Percentiles rank a stretch among this genome's conserved stretches.
Evolutionary conservation across 805 yeast species (phyloP).

Genomic region (Spathaspora girioi): DNA sequence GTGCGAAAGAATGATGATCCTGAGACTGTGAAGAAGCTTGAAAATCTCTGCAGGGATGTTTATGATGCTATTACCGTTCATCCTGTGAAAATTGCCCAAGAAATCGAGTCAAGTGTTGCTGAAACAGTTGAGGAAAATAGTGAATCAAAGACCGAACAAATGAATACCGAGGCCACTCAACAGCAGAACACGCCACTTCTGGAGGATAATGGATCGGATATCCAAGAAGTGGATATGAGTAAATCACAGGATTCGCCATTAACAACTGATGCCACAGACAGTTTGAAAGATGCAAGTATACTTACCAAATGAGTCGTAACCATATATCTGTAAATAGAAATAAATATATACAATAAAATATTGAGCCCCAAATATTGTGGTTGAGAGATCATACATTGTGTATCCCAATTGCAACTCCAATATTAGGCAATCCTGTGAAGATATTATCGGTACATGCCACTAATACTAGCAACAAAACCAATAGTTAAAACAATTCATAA

Average conservation of each 20-base stretch:
- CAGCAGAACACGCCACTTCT: background rate
- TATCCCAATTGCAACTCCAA: background rate
- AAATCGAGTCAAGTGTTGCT: background rate
- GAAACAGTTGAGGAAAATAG: background rate
- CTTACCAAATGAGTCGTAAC: background rate
- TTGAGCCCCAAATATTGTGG: background rate
- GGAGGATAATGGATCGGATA: background rate
- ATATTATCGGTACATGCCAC: background rate
- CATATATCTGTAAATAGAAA: background rate
- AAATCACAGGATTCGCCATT: background rate
- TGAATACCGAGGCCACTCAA: too few species aligned
- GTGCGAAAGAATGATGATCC: constrained; percentile 10
- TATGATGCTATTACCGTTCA: constrained; percentile 1
- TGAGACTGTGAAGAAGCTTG: constrained; percentile 11
- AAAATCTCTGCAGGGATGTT: constrained; percentile 9
- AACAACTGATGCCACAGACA: background rate
- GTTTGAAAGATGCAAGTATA: background rate
- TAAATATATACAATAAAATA: background rate
- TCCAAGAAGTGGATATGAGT: too few species aligned
- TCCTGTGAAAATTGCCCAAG: background rate
- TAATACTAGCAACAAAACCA: background rate
- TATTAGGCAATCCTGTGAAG: background rate
- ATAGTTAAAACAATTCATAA: too few species aligned
- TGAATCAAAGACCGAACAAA: too few species aligned
- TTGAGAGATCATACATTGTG: background rate